A percentile compares a stretch with the other conserved stretches of the same genome.
phyloP scores from a whole-genome alignment of 1,139 yeast species.

The Pichia terricola region DNA sequence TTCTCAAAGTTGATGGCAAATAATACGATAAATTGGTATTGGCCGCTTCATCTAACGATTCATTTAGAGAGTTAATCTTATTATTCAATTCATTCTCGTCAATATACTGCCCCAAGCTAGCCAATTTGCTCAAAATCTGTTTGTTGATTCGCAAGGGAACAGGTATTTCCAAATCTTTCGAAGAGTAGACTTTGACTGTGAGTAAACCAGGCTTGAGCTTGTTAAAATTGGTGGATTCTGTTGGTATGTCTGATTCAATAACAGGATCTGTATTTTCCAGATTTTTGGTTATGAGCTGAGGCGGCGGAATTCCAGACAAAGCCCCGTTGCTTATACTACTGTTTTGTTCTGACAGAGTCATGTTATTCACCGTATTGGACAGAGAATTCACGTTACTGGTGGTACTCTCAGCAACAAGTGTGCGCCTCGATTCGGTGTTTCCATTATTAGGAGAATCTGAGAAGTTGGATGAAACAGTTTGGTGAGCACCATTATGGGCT shows the following conservation, averaged over 20 bases:
- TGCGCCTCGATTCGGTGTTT: not conserved
- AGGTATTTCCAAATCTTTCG: slow-evolving; percentile 54
- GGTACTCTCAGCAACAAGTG: not conserved
- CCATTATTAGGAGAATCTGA: not conserved
- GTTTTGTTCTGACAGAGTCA: not conserved
- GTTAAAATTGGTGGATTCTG: not conserved
- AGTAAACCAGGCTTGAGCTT: slow-evolving; percentile 50
- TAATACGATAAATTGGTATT: slow-evolving; percentile 30
- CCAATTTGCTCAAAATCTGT: slow-evolving; percentile 43
- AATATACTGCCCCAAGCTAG: slow-evolving; percentile 27
- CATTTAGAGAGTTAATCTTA: slow-evolving; percentile 31
- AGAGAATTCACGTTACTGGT: not conserved
- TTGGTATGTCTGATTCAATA: slow-evolving; percentile 10
- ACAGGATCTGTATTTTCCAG: slow-evolving; percentile 25
- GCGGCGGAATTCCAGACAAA: slow-evolving; percentile 1
- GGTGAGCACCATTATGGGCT: too few relatives aligned
- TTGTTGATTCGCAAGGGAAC: slow-evolving; percentile 36
- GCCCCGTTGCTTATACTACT: not conserved
- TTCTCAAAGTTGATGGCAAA: slow-evolving; percentile 59
- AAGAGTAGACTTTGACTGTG: slow-evolving; percentile 59
- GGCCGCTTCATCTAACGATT: slow-evolving; percentile 21
- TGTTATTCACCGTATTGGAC: not conserved
- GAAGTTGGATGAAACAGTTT: too few relatives aligned
- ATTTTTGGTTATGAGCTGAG: slow-evolving; percentile 19
- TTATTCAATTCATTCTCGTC: slow-evolving; percentile 35